Evolutionary conservation across 805 yeast species (phyloP), one percentile per base, ranked within the genome.

Genomic region (Schwanniomyces vanrijiae): DNA sequence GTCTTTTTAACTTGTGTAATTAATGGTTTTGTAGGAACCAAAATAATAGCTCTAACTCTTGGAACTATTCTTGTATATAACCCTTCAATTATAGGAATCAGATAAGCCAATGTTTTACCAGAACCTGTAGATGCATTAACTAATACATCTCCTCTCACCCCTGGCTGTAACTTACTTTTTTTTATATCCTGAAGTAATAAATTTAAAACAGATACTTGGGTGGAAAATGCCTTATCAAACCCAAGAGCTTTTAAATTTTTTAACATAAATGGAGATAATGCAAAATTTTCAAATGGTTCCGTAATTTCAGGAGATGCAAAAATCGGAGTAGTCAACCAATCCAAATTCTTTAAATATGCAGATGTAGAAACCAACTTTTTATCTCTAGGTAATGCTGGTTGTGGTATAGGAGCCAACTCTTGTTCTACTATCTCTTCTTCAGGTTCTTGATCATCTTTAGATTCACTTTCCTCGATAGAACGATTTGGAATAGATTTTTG

Each of bases 41-140:
- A 62, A 1, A 94, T 73, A 3, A 94, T 71, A 33, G 94, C 91
- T 43, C 96, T 69, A 3, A 88, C 64, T 44, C 82, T 72, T 1
- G 95, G 91, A 2, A 90, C 90, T 1, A 78, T 70, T 47, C 96
- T 76, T 7, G 68, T 65, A 13, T 75, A 68, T 44, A 92, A 71
- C 2, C 82, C 69, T 50, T 91, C 90, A 2, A 94, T 75, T 6
- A 94, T 77, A 1, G 99, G 98, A 2, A 92, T 76, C 43, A 83
- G 76, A 59, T 92, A 92, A 2, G 97, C 95, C 45, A 94, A 71
- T 0, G 99, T 92, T 62, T 92, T 92, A 58, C 99, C 99, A 0
- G 96, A 87, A 37, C 99, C 99, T 0, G 99, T 92, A 9, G 95
- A 81, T 1, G 99, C 96, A 65, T 92, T 91, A 5, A 92, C 96